A percentile compares a stretch with the other conserved stretches of the same genome.
These are phyloP conservation scores for Mycoemilia scoparia DNA, from an alignment of 192 early-diverging fungal genomes.

Conservation along the genomic window DNA sequence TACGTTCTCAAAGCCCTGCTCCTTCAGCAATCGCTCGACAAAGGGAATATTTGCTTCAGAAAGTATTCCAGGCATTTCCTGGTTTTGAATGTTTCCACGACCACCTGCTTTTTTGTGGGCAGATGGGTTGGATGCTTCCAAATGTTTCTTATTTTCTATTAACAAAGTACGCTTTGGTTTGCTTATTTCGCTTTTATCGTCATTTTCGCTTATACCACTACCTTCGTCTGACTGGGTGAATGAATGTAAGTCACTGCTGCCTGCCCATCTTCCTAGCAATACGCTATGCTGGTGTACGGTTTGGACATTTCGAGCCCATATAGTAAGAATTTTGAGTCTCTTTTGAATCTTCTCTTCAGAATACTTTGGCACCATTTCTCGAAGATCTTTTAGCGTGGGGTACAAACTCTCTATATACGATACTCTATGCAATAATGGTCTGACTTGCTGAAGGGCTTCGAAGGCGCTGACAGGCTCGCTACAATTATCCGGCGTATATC, in stretches of 20 bases:
- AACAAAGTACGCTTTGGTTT: not conserved
- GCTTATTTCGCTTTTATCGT: not conserved
- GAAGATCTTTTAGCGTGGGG: constrained; percentile 42
- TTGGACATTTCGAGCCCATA: constrained; percentile 56
- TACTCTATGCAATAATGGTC: constrained; percentile 59
- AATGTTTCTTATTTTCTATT: not conserved
- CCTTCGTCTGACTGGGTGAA: constrained; percentile 5
- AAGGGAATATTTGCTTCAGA: constrained; percentile 65
- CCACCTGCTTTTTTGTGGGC: constrained; percentile 5
- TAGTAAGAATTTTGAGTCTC: constrained; percentile 50
- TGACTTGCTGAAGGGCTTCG: too few species aligned
- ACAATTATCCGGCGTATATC: too few species aligned
- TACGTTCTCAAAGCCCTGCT: constrained; percentile 55
- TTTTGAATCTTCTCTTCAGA: constrained; percentile 44
- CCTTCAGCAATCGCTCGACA: constrained; percentile 70
- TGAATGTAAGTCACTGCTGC: constrained; percentile 30
- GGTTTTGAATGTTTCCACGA: constrained; percentile 21
- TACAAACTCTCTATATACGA: constrained; percentile 64
- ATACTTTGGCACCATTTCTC: constrained; percentile 46
- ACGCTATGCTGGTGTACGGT: constrained; percentile 49
- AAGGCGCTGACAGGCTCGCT: too few species aligned
- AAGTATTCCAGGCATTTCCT: too few species aligned
- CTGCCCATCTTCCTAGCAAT: constrained; percentile 71
- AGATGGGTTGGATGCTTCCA: not conserved
- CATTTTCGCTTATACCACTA: constrained; percentile 7